Conservation (phyloP, 176 grass and related monocot genomes). For the Hsuehochloa calcarea region DNA sequence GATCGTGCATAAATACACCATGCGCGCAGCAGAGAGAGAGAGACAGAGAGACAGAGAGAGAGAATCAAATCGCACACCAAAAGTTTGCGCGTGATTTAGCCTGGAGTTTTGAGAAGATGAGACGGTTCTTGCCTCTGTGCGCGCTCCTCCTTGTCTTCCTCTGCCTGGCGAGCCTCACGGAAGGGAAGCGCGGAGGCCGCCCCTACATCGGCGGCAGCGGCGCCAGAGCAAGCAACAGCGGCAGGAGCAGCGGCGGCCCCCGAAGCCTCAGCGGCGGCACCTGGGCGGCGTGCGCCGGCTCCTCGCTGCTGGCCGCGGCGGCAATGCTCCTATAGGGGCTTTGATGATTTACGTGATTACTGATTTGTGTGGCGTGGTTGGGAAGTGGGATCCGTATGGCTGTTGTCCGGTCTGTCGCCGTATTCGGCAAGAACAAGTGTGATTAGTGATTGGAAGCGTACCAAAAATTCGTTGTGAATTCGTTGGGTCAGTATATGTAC, state of each 20-base stretch:
- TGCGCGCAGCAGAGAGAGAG: background rate
- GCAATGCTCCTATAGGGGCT: background rate
- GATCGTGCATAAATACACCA: background rate
- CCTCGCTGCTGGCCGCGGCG: slow-evolving; percentile 19
- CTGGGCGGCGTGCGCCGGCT: slow-evolving; percentile 31
- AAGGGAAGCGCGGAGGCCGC: slow-evolving; percentile 17
- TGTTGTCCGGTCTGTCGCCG: background rate
- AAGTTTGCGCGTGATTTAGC: background rate
- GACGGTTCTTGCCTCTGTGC: background rate
- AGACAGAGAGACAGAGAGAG: background rate
- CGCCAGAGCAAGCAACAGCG: background rate
- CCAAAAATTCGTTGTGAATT: background rate
- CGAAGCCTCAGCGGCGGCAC: slow-evolving; percentile 20
- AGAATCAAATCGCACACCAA: background rate
- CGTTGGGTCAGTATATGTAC: background rate
- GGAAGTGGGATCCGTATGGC: no score
- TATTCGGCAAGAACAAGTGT: background rate
- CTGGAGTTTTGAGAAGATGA: background rate
- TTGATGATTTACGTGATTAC: no score
- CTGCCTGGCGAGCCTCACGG: slow-evolving; percentile 22
- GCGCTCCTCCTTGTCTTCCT: slow-evolving; percentile 11
- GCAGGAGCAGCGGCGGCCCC: slow-evolving; percentile 14
- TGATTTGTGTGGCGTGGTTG: no score
- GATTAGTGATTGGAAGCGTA: background rate
- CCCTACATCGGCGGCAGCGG: slow-evolving; percentile 11